Evolutionary conservation across 139 green algal species (phyloP).

Genomic region (Chlorella vulgaris): DNA sequence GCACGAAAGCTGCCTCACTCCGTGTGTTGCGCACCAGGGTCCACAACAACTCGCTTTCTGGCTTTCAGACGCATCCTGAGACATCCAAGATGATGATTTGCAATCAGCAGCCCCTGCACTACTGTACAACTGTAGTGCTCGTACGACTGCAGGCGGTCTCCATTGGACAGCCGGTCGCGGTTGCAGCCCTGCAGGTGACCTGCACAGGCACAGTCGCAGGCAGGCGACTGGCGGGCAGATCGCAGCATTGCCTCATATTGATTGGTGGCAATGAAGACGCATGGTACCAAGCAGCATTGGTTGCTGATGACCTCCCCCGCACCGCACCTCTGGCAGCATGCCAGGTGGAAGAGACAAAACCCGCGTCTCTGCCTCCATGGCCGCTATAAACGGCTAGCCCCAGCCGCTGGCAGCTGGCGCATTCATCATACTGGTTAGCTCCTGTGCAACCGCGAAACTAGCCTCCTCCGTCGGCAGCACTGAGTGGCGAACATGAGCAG

Average conservation of each 20-base stretch:
- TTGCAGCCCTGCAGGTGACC: slow-evolving; percentile 37
- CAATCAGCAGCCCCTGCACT: no score
- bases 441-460: slow-evolving; percentile 12
- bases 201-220: background rate
- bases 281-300: no score
- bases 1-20: no score
- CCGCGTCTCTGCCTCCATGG: slow-evolving; percentile 1
- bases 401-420: background rate
- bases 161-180: slow-evolving; percentile 37
- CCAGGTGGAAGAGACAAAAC: slow-evolving; percentile 42
- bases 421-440: slow-evolving; percentile 25
- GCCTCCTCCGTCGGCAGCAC: slow-evolving; percentile 3
- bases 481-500: background rate
- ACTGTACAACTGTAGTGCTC: slow-evolving; percentile 8
- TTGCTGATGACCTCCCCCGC: background rate
- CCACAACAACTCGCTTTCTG: no score
- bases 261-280: no score
- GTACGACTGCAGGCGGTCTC: slow-evolving; percentile 32
- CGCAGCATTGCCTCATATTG: no score
- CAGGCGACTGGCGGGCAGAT: no score
- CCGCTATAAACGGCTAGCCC: slow-evolving; percentile 14
- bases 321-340: slow-evolving; percentile 47
- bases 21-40: no score
- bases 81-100: no score
- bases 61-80: no score